These are phyloP conservation scores for Saraca asoca DNA, from an alignment of 331 rosid species.

Conservation along the genomic window DNA sequence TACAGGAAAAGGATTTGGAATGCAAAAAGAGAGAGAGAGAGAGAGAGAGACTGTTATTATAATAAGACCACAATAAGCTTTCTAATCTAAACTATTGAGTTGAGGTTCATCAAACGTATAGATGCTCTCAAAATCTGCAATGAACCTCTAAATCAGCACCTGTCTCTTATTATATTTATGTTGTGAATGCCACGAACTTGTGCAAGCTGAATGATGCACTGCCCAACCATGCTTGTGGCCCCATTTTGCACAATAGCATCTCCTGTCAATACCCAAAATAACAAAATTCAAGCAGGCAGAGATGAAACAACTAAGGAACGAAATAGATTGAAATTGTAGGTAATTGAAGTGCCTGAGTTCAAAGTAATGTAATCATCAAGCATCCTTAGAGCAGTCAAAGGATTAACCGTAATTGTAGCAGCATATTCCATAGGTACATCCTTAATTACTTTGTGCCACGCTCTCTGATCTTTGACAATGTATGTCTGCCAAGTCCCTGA, in stretches of 20 bases:
- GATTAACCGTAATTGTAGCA: conserved; percentile 83
- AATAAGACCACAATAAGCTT: not conserved
- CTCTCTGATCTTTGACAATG: conserved; percentile 68
- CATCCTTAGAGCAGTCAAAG: conserved; percentile 86
- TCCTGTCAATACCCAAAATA: conserved; percentile 48
- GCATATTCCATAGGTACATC: conserved; percentile 80
- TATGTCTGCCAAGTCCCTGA: conserved; percentile 92
- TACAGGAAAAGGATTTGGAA: conserved; percentile 36
- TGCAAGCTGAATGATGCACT: conserved; percentile 93
- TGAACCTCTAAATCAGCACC: conserved; percentile 50
- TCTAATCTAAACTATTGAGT: not conserved
- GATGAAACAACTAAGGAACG: conserved; percentile 4
- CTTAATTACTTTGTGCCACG: conserved; percentile 77
- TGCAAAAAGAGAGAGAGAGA: conserved; percentile 5
- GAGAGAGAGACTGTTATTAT: not conserved
- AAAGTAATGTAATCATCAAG: conserved; percentile 69
- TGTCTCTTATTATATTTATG: conserved; percentile 78
- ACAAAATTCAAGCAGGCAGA: conserved; percentile 16
- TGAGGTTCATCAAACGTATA: conserved; percentile 1
- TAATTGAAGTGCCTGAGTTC: conserved; percentile 56
- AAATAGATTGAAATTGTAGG: not conserved
- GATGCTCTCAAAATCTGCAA: conserved; percentile 22
- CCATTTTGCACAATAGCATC: conserved; percentile 94
- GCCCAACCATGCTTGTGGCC: conserved; percentile 97
- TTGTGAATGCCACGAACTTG: conserved; percentile 63